Evolutionary conservation across 2,329 filamentous ascomycete species (phyloP).

Genomic region (Orbilia ellipsospora): DNA sequence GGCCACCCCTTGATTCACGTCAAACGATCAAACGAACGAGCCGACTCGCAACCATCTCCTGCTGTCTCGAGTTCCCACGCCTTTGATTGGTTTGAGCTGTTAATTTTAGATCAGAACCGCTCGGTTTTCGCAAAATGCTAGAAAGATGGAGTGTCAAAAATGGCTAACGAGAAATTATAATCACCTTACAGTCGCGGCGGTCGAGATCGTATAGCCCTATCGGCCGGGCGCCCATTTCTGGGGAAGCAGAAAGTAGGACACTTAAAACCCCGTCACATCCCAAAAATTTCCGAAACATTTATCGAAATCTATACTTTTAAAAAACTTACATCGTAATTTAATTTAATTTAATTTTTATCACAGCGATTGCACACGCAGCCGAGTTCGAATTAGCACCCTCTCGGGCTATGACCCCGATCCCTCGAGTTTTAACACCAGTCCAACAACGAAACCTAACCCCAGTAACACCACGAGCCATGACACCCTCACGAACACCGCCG

Average conservation of each 20-base stretch:
- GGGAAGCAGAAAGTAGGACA: background rate
- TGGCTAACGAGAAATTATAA: no score
- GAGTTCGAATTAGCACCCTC: background rate
- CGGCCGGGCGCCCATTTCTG: background rate
- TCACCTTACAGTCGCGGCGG: background rate
- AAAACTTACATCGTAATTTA: background rate
- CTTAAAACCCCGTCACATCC: no score
- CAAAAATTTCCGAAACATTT: background rate
- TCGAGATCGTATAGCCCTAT: background rate
- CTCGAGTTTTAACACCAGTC: background rate
- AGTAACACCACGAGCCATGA: constrained; percentile 14
- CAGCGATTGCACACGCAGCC: constrained; percentile 7
- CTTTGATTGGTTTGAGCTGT: no score
- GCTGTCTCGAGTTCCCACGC: no score
- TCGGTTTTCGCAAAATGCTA: no score
- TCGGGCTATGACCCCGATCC: background rate
- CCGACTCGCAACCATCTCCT: no score
- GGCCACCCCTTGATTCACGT: no score
- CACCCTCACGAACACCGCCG: background rate
- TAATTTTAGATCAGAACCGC: no score
- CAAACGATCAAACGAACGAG: no score
- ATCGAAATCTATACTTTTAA: background rate
- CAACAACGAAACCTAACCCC: constrained; percentile 4
- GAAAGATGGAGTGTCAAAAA: no score
- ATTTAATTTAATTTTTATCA: constrained; percentile 1